Evolutionary conservation across 495 filamentous ascomycete species (phyloP).

Genomic region (Tuber brumale): DNA sequence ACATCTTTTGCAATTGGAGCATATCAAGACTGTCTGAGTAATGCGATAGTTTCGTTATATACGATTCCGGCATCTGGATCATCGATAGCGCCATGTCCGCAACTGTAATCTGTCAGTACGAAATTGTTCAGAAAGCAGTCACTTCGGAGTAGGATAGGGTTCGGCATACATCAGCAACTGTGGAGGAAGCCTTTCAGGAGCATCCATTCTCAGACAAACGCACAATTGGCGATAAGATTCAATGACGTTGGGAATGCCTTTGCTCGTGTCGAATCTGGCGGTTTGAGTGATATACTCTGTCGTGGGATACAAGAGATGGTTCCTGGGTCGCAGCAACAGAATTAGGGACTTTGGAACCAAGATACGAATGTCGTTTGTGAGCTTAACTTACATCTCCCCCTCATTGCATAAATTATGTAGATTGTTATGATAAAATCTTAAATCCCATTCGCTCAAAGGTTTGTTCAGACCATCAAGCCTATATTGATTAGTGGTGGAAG

Average conservation of each 20-base stretch:
- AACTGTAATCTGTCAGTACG: constrained; percentile 34
- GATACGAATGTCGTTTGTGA: not conserved
- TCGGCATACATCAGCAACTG: constrained; percentile 59
- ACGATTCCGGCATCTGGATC: constrained; percentile 72
- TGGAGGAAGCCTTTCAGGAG: constrained; percentile 50
- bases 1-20: constrained; percentile 53
- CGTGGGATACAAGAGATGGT: constrained; percentile 59
- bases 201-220: constrained; percentile 48
- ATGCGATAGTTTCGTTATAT: constrained; percentile 61
- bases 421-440: constrained; percentile 66
- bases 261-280: constrained; percentile 79
- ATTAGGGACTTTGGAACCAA: constrained; percentile 8
- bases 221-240: constrained; percentile 71
- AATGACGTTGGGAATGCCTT: constrained; percentile 75
- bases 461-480: constrained; percentile 87
- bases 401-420: constrained; percentile 61
- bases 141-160: not conserved
- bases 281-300: constrained; percentile 77
- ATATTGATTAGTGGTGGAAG: constrained; percentile 3
- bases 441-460: constrained; percentile 63
- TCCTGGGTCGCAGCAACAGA: constrained; percentile 45
- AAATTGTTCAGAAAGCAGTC: not conserved
- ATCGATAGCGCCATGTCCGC: constrained; percentile 77
- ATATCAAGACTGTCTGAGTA: constrained; percentile 54
- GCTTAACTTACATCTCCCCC: constrained; percentile 49